Conservation (phyloP, 345 rosid genomes). For the Raphanus sativus region DNA sequence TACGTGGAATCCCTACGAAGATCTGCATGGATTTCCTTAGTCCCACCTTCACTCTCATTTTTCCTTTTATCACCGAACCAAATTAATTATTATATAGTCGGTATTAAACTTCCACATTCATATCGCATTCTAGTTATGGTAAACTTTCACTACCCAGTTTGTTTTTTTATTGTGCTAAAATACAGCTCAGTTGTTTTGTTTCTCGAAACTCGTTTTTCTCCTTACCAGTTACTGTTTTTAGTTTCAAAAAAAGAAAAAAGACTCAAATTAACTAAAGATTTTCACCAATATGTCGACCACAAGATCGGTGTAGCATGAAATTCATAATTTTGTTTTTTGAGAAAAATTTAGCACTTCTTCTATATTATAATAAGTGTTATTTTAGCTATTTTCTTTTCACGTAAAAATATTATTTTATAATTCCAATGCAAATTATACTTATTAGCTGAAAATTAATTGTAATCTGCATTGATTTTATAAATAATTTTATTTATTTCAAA, state of each 20-base stretch:
- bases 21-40: slow-evolving; percentile 33
- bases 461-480: no score
- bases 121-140: slow-evolving; percentile 24
- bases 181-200: slow-evolving; percentile 11
- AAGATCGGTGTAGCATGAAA: slow-evolving; percentile 17
- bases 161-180: background rate
- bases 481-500: no score
- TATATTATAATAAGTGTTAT: no score
- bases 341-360: no score
- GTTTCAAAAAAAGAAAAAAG: no score
- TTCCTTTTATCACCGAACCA: slow-evolving; percentile 30
- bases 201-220: background rate
- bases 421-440: no score
- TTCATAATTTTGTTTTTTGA: background rate
- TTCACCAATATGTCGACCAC: slow-evolving; percentile 10
- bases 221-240: no score
- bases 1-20: slow-evolving; percentile 30
- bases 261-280: background rate
- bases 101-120: slow-evolving; percentile 9
- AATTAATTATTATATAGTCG: slow-evolving; percentile 22
- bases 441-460: no score
- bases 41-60: slow-evolving; percentile 34
- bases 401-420: no score
- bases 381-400: no score
- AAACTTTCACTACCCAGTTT: background rate